A percentile compares a stretch with the other conserved stretches of the same genome.
Conservation (phyloP, 257 asterid genomes). For the Fraxinus excelsior region DNA sequence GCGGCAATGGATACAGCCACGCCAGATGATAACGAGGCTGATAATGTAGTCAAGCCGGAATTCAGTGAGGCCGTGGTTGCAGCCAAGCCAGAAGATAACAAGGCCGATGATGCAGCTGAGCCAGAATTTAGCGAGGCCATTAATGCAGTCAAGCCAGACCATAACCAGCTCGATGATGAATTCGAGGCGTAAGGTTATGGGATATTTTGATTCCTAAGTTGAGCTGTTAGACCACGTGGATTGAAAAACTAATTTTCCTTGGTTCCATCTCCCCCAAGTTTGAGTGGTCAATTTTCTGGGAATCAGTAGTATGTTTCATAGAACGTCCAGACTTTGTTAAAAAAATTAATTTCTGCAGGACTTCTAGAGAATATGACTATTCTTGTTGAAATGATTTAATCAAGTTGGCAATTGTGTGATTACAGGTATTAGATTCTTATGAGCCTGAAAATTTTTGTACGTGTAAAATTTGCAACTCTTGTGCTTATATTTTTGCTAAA, state of each 20-base stretch:
- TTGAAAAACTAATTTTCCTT: background rate
- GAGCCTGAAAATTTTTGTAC: too few relatives aligned
- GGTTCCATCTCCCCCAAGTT: background rate
- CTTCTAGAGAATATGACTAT: background rate
- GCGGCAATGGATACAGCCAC: background rate
- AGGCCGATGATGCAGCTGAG: background rate
- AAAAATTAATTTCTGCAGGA: background rate
- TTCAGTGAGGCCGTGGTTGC: background rate
- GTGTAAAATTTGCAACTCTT: too few relatives aligned
- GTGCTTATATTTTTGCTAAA: too few relatives aligned
- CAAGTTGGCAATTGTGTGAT: background rate
- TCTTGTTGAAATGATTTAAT: background rate
- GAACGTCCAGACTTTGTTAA: background rate
- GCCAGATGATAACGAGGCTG: background rate
- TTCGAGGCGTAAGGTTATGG: background rate
- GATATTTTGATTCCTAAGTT: background rate
- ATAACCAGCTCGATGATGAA: background rate
- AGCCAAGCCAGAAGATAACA: background rate
- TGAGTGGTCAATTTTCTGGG: background rate
- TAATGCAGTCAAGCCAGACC: background rate
- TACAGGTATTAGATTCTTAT: background rate
- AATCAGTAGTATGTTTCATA: background rate
- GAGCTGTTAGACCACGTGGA: background rate
- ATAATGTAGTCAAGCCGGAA: background rate
- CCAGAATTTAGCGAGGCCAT: background rate